Base-by-base conservation (phyloP, 1,139 yeast species). In the Yamadazyma kanchanaburiensis region DNA sequence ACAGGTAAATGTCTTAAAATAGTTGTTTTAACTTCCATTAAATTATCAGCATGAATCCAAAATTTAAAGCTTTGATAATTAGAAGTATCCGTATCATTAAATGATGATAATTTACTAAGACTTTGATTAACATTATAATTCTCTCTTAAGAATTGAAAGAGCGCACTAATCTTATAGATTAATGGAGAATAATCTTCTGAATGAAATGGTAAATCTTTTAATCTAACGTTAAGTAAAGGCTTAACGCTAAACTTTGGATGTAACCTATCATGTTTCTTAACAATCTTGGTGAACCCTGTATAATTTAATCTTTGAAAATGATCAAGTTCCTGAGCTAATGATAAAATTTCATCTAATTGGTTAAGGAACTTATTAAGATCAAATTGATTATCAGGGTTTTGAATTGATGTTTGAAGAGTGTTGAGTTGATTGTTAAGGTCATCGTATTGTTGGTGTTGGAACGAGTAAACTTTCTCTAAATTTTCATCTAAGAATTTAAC, bases 1-100 rank as follows among this genome's bases (percentile, higher is more conserved):
- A 89, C 94, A 0, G 98, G 98, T 45, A 91, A 74, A 49, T 88
- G 95, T 55, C 97, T 82, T 51, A 91, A 73, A 42, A 91, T 86
- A 41, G 88, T 80, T 15, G 97, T 87, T 62, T 91, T 91, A 35
- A 88, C 95, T 60, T 91, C 97, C 96, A 89, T 89, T 53, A 89
- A 67, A 55, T 91, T 88, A 49, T 91, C 98, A 11, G 91, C 91
- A 53, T 91, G 97, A 29, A 91, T 73, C 98, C 98, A 91, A 58
- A 89, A 89, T 60, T 87, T 87, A 60, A 82, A 80, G 15, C 87
- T 80, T 48, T 84, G 86, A 56, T 68, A 84, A 28, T 80, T 80
- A 22, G 74, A 69, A 34, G 70, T 70, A 34, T 67, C 66, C 32
- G 61, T 55, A 35, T 69, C 74, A 35, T 60, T 66, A 42, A 67